phyloP scores from a whole-genome alignment of 2,329 filamentous ascomycete species.

The Colletotrichum neosansevieriae region DNA sequence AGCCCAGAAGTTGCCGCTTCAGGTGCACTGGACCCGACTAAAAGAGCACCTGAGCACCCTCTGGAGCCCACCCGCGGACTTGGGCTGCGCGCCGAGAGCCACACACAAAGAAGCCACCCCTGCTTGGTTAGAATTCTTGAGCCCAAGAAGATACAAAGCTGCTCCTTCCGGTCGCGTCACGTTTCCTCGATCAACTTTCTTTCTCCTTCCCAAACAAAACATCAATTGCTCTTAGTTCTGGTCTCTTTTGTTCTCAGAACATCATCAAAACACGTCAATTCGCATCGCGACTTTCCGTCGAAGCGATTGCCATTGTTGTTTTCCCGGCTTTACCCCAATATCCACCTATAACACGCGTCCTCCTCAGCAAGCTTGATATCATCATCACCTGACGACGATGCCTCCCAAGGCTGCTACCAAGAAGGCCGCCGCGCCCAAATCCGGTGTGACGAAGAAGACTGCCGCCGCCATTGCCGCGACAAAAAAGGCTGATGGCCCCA shows the following conservation, averaged over 20 bases:
- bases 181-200: constrained; percentile 31
- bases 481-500: constrained; percentile 46
- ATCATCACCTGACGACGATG: constrained; percentile 34
- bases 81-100: constrained; percentile 10
- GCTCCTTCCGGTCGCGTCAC: constrained; percentile 39
- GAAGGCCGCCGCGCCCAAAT: constrained; percentile 46
- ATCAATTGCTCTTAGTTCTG: constrained; percentile 6
- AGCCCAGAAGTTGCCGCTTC: constrained; percentile 18
- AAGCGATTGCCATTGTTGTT: constrained; percentile 14
- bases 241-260: constrained; percentile 12
- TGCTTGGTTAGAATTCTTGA: constrained; percentile 37
- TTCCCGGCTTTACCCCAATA: not conserved
- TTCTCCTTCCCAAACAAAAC: constrained; percentile 24
- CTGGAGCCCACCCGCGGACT: too few relatives aligned
- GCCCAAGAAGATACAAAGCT: constrained; percentile 40
- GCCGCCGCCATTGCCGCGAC: constrained; percentile 43
- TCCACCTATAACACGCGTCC: constrained; percentile 27
- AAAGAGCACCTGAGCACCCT: constrained; percentile 1
- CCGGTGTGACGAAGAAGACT: constrained; percentile 43
- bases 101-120: constrained; percentile 39
- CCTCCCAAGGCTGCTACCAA: constrained; percentile 45
- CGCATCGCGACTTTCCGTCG: constrained; percentile 1
- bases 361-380: constrained; percentile 2
- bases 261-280: constrained; percentile 16
- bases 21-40: too few relatives aligned